Percentiles rank a stretch among this genome's conserved stretches.
phyloP scores from a whole-genome alignment of 331 rosid genomes.

The Telfairia occidentalis region DNA sequence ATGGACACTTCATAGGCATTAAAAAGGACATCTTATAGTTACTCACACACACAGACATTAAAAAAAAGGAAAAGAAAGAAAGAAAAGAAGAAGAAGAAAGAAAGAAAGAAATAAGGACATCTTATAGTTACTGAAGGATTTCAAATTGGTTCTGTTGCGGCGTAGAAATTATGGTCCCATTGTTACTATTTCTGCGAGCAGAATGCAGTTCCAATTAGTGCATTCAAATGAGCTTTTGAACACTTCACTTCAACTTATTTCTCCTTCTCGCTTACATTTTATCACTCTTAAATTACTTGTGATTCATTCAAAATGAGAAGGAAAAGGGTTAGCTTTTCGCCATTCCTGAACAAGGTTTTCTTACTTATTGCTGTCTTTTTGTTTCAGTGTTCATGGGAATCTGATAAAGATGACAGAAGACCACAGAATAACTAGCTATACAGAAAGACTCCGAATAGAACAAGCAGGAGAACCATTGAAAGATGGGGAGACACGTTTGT shows the following conservation, averaged over 20 bases:
- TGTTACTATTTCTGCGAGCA: not conserved
- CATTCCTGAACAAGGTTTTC: not conserved
- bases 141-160: not conserved
- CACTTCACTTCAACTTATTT: not conserved
- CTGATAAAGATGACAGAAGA: slow-evolving; percentile 79
- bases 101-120: not conserved
- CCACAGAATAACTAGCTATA: slow-evolving; percentile 57
- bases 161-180: not conserved
- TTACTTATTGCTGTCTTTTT: slow-evolving; percentile 7
- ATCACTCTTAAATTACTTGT: not conserved
- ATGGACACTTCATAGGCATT: not conserved
- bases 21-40: too few species aligned
- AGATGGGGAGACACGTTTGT: slow-evolving; percentile 85
- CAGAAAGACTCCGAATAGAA: slow-evolving; percentile 69
- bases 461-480: slow-evolving; percentile 68
- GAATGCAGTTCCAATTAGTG: not conserved
- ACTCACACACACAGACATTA: not conserved
- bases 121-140: not conserved
- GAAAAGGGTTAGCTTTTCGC: not conserved
- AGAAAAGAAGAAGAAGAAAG: too few species aligned
- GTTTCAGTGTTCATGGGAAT: slow-evolving; percentile 63
- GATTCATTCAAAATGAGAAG: not conserved
- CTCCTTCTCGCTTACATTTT: not conserved
- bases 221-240: not conserved
- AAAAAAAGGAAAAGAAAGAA: not conserved